These are phyloP conservation scores for Candida namnaoensis DNA, from an alignment of 805 yeast genomes.

Conservation along the genomic window DNA sequence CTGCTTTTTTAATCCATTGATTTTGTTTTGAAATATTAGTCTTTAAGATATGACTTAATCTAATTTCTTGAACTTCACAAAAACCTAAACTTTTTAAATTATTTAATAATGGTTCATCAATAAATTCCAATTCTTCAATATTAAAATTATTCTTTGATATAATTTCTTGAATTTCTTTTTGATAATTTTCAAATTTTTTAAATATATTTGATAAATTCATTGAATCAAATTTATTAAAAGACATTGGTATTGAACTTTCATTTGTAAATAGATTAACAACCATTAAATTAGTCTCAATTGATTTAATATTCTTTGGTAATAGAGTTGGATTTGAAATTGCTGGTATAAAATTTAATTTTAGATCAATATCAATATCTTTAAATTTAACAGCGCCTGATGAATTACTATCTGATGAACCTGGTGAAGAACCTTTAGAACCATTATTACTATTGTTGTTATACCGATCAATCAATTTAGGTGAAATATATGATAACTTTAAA, in stretches of 20 bases:
- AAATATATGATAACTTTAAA: constrained; percentile 27
- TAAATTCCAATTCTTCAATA: constrained; percentile 8
- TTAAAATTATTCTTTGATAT: constrained; percentile 15
- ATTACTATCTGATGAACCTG: too few relatives aligned
- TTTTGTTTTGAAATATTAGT: constrained; percentile 12
- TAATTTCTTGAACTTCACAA: constrained; percentile 3
- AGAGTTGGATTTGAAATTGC: constrained; percentile 18
- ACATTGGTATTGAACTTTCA: constrained; percentile 29
- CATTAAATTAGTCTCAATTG: constrained; percentile 20
- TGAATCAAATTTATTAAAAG: constrained; percentile 14
- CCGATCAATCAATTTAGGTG: constrained; percentile 25
- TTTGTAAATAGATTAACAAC: constrained; percentile 25
- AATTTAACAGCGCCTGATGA: constrained; percentile 4
- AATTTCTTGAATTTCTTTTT: constrained; percentile 5
- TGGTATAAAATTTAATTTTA: constrained; percentile 21
- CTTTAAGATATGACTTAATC: constrained; percentile 7
- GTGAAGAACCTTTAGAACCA: too few relatives aligned
- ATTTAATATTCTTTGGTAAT: constrained; percentile 21
- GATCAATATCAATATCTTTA: constrained; percentile 17
- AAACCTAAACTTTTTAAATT: constrained; percentile 4
- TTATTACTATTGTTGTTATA: constrained; percentile 18
- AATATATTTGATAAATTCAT: constrained; percentile 15
- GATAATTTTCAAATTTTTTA: constrained; percentile 5
- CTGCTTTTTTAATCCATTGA: constrained; percentile 2
- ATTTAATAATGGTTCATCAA: constrained; percentile 12